Evolutionary conservation across 2,329 filamentous ascomycete genomes (phyloP), one percentile per base, ranked within the genome.

Genomic region (Penicillium sp.): DNA sequence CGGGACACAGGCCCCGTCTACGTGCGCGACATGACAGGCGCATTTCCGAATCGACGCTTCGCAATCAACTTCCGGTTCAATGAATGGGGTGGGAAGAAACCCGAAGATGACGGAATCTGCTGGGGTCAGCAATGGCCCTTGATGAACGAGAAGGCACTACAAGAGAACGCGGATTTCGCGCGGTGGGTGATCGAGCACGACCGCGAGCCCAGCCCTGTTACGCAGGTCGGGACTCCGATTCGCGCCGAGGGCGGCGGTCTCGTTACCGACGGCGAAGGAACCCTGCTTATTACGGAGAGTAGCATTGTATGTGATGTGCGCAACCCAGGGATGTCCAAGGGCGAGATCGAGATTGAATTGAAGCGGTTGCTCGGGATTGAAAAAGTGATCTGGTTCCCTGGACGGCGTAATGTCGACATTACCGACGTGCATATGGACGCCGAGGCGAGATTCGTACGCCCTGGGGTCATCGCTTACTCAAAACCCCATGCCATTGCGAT

Each of bases 251-350:
- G 68, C 2, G 69, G 68, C 6, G 63, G 53, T 6, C 50, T 72
- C 3, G 67, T 69, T 10, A 57, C 61, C 6, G 69, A 72, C 40
- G 69, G 69, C 9, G 63, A 71, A 18, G 69, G 69, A 18, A 72
- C 69, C 5, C 56, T 72, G 11, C 53, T 71, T 4, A 64, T 61
- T 18, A 62, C 67, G 2, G 67, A 70, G 48, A 71, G 69, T 53
- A 66, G 59, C 32, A 63, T 72, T 34, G 38, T 71, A 40, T 66
- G 64, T 35, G 62, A 68, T 18, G 56, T 62, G 29, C 63, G 69
- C 2, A 72, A 71, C 31, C 63, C 63, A 0, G 64, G 64, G 4
- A 32, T 63, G 35, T 56, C 59, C 16, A 62, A 62, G 11, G 48
- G n/a, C 5, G 55, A 64, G 1, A 65, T 69, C 20, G 69, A 71